These are phyloP conservation scores for Venturia carpophila DNA, from an alignment of 2,329 filamentous ascomycete genomes.

Conservation along the genomic window DNA sequence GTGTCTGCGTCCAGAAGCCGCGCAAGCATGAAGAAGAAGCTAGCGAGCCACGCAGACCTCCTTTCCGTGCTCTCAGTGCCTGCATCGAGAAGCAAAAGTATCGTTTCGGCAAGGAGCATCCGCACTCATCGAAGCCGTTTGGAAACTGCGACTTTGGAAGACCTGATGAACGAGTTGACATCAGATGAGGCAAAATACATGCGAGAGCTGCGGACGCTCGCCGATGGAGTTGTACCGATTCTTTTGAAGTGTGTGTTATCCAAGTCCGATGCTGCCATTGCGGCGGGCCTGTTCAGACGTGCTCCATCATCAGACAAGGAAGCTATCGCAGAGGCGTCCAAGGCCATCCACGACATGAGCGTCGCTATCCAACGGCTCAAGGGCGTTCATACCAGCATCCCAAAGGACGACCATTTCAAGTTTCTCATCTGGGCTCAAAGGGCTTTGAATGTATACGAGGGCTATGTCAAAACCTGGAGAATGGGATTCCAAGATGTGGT, in stretches of 20 bases:
- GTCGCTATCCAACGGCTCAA: slow-evolving; percentile 79
- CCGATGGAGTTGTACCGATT: slow-evolving; percentile 92
- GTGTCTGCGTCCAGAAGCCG: slow-evolving; percentile 31
- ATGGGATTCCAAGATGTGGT: slow-evolving; percentile 91
- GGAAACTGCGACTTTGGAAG: slow-evolving; percentile 60
- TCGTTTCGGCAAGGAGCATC: slow-evolving; percentile 70
- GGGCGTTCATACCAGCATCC: slow-evolving; percentile 70
- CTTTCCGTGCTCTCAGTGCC: slow-evolving; percentile 83
- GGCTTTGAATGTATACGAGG: slow-evolving; percentile 69
- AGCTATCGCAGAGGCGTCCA: slow-evolving; percentile 58
- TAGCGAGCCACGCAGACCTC: slow-evolving; percentile 88
- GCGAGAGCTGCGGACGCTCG: slow-evolving; percentile 82
- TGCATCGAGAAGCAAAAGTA: slow-evolving; percentile 50
- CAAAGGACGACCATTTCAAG: slow-evolving; percentile 60
- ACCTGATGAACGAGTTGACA: slow-evolving; percentile 70
- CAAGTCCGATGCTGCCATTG: slow-evolving; percentile 56
- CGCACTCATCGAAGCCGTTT: slow-evolving; percentile 62
- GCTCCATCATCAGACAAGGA: slow-evolving; percentile 48
- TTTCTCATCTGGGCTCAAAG: slow-evolving; percentile 76
- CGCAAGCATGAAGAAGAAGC: slow-evolving; percentile 58
- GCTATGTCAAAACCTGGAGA: slow-evolving; percentile 83
- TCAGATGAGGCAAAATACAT: slow-evolving; percentile 83
- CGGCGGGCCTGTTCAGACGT: slow-evolving; percentile 54
- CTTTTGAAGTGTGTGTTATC: slow-evolving; percentile 77
- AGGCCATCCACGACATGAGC: slow-evolving; percentile 91